phyloP scores from a whole-genome alignment of 2,329 filamentous ascomycete species.

The Chaetomium sp. region DNA sequence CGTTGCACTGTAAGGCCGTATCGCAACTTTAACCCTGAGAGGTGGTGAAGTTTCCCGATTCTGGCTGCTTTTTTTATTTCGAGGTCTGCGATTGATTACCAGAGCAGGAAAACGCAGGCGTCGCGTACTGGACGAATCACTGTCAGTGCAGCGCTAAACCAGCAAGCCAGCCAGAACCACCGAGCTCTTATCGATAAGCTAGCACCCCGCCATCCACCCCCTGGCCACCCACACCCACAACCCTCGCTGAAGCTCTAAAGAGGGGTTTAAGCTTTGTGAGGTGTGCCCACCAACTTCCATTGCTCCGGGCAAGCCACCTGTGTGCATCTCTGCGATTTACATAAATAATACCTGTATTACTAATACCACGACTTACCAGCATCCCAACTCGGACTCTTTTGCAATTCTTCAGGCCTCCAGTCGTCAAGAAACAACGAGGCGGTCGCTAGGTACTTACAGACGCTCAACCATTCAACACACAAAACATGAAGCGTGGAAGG shows the following conservation, averaged over 20 bases:
- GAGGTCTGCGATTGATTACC: neutral
- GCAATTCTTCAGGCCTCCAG: no score
- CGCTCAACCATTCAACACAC: no score
- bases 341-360: neutral
- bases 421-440: no score
- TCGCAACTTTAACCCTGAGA: neutral
- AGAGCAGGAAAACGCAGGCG: neutral
- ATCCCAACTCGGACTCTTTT: neutral
- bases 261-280: neutral
- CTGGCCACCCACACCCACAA: no score
- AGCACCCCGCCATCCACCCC: neutral
- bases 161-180: neutral
- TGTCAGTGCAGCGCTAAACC: neutral
- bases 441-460: no score
- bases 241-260: neutral
- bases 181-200: constrained; percentile 23
- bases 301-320: neutral
- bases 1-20: neutral
- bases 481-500: no score
- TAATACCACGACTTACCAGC: neutral
- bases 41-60: neutral
- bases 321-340: neutral
- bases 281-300: constrained; percentile 2
- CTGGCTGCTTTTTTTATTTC: constrained; percentile 9
- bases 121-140: constrained; percentile 10